These are phyloP conservation scores for Elasticomyces elasticus DNA, from an alignment of 495 filamentous ascomycete species.

Conservation along the genomic window DNA sequence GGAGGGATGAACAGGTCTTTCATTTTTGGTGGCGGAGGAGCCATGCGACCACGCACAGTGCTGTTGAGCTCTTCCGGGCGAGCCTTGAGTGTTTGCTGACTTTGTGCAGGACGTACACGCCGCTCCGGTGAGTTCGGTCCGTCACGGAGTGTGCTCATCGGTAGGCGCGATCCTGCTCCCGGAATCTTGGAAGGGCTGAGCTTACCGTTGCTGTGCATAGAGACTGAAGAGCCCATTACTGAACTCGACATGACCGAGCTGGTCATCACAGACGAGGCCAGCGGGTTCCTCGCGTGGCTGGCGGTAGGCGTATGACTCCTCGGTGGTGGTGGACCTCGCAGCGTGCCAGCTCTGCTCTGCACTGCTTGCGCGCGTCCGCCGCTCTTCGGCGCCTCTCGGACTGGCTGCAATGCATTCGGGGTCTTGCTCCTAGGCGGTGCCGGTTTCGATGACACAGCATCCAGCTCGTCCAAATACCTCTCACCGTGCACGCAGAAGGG, in stretches of 20 bases:
- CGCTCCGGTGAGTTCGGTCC: conserved; percentile 79
- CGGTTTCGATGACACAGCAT: conserved; percentile 51
- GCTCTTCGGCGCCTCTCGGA: conserved; percentile 20
- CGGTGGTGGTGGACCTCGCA: conserved; percentile 31
- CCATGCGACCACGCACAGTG: conserved; percentile 42
- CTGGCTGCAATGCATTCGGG: conserved; percentile 40
- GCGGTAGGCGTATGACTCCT: conserved; percentile 52
- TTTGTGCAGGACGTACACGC: conserved; percentile 22
- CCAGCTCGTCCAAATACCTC: conserved; percentile 71
- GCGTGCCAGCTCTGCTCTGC: conserved; percentile 19
- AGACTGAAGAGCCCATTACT: conserved; percentile 15
- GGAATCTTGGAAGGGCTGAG: conserved; percentile 72
- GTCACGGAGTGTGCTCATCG: conserved; percentile 68
- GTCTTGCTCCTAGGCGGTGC: conserved; percentile 68
- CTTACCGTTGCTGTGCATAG: conserved; percentile 28
- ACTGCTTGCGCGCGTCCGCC: conserved; percentile 4
- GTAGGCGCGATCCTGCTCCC: conserved; percentile 50
- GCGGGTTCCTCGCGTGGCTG: conserved; percentile 43
- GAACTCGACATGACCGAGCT: conserved; percentile 12
- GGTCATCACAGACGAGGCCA: conserved; percentile 35
- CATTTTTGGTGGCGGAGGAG: conserved; percentile 80
- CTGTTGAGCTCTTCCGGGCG: conserved; percentile 34
- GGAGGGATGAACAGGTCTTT: conserved; percentile 66
- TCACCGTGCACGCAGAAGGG: conserved; percentile 89
- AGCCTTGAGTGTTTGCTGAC: neutral